Evolutionary conservation across 2,329 filamentous ascomycete species (phyloP), one percentile per base, ranked within the genome.

Genomic region (Ramularia collo-cygni): DNA sequence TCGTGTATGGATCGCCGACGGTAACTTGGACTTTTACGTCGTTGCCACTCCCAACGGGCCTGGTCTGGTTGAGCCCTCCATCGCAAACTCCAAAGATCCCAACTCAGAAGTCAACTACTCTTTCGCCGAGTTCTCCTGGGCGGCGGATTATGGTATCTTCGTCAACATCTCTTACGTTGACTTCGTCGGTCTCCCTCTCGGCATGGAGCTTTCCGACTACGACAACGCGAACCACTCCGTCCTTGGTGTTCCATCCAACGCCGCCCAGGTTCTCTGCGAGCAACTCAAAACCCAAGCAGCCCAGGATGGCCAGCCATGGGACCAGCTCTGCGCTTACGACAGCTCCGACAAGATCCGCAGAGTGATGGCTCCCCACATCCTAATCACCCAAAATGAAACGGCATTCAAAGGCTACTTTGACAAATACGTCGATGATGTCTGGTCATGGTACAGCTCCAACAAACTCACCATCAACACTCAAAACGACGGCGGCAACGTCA

Each of bases 401-500:
- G 61, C 70, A 3, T 75, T 76, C 58, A 53, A 53, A 3, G 62
- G 60, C n/a, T 76, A 76, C 57, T 77, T 65, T 56, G 64, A 69
- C 31, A 47, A 52, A 19, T 76, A 76, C 48, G 65, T 75, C 19
- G 54, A 71, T 42, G 57, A 65, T 12, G 72, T 74, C 2, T 76
- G 69, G 69, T 50, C 55, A 18, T 62, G 69, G 28, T 77, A 72
- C 57, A 38, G 42, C 13, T 59, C 53, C n/a, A 59, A 65, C 28
- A 58, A 67, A 2, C 54, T 83, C 37, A 71, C 62, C 4, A 71
- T 85, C 62, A 72, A 85, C 62, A 85, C 81, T 2, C 81, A 85
- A 62, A 72, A 72, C 2, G 64, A 59, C 1, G 64, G 66, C 4
- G 79, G 79, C 54, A 65, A 69, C n/a, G 62, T 81, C 7, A 54